Base-by-base conservation (phyloP, 495 filamentous ascomycete genomes). In the Aspergillus sparsus region DNA sequence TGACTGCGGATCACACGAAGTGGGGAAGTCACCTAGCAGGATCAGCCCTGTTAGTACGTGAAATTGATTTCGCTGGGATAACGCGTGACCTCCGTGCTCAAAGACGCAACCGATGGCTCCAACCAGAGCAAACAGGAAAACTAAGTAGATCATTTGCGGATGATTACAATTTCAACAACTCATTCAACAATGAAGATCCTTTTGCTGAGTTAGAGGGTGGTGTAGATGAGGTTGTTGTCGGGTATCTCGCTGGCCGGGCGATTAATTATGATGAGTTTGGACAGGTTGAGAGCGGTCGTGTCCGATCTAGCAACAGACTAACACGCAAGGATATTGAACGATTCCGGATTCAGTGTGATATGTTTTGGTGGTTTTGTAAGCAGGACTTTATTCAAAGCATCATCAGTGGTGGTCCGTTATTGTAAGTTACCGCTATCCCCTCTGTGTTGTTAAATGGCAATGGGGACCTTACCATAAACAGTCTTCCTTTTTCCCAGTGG, bases 281-380 rank as follows among this genome's bases (percentile, higher is more conserved):
- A 0, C 66, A 66, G 34, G 64, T 82, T 49, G 75, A 81, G 35
- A 66, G 71, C 18, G 64, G 55, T 5, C 44, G 57, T 16, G 31
- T 52, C 13, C 12, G 42, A 15, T 68, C 61, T 47, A 70, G 71
- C 49, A 68, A 64, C 34, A 66, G 73, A n/a, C 85, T 88, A 44
- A 84, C 85, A 4, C 79, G 84, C 16, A 88, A 85, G 57, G 91
- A 94, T 50, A 81, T 93, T 51, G 89, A 93, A 60, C 83, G 76
- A 27, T 95, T 89, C 66, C 85, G 91, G 68, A 83, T 89, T 39
- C 83, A 95, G 54, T 84, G 88, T 55, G 94, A 98, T 73, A 77
- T 98, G 33, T 96, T 89, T 75, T 98, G 94, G 94, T 98, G 91
- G 92, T 98, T 89, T 73, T 86, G 81, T 55, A 95, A 96, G 74